These are phyloP conservation scores for Colletotrichum lupini DNA, from an alignment of 2,329 filamentous ascomycete species.

Conservation along the genomic window DNA sequence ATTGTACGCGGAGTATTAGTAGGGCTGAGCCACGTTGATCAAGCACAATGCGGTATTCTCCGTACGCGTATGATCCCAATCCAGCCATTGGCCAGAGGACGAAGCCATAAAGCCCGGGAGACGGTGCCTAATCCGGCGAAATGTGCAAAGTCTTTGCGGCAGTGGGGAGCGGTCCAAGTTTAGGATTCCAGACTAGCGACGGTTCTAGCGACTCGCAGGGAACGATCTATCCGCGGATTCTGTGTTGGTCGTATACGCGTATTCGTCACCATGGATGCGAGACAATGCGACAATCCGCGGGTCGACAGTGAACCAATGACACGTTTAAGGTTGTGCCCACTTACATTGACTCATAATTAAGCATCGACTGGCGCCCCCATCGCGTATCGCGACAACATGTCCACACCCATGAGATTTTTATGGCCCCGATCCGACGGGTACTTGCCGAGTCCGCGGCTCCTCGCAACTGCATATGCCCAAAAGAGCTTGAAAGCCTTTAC, in stretches of 20 bases:
- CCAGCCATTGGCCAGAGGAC: neutral
- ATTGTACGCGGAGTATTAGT: conserved; percentile 28
- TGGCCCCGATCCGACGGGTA: neutral
- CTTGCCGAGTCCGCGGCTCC: conserved; percentile 5
- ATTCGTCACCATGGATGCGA: conserved; percentile 17
- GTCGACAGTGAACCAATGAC: neutral
- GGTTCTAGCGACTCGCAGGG: too few species aligned
- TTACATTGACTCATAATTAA: neutral
- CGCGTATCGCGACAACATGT: neutral
- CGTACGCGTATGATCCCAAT: conserved; percentile 18
- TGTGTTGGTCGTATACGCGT: conserved; percentile 18
- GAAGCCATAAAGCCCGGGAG: neutral
- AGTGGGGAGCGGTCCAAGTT: neutral
- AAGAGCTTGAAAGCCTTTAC: neutral
- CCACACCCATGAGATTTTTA: neutral
- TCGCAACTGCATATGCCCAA: neutral
- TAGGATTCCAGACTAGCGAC: neutral
- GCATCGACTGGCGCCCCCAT: conserved; percentile 1
- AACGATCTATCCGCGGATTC: neutral
- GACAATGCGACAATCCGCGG: neutral
- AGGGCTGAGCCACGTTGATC: conserved; percentile 24
- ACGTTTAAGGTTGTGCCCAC: neutral
- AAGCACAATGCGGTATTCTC: neutral
- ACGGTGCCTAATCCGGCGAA: neutral
- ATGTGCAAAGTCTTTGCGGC: neutral